Evolutionary conservation across 371 early-diverging fungal genomes (phyloP).

Genomic region (Actinomortierella ambigua): DNA sequence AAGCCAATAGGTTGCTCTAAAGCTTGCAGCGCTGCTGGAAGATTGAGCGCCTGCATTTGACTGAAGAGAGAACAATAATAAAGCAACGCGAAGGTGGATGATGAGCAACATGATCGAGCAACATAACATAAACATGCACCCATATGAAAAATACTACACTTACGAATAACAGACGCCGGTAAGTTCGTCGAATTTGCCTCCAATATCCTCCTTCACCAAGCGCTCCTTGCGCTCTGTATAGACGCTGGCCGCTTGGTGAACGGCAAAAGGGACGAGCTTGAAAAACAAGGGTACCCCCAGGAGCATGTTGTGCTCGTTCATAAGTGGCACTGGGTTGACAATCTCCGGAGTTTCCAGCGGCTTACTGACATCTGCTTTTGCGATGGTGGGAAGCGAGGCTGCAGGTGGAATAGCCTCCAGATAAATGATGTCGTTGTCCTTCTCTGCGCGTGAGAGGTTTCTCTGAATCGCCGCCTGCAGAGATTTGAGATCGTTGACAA

Average conservation of each 20-base stretch:
- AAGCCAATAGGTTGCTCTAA: conserved; percentile 65
- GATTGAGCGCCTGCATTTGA: conserved; percentile 70
- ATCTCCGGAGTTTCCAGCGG: conserved; percentile 57
- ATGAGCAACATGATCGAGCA: no score
- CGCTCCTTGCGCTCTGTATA: conserved; percentile 80
- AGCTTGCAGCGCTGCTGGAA: conserved; percentile 74
- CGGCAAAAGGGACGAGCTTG: conserved; percentile 86
- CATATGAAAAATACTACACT: conserved; percentile 5
- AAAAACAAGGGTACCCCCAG: conserved; percentile 80
- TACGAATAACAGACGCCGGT: conserved; percentile 64
- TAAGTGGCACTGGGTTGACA: conserved; percentile 50
- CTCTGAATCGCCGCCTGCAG: conserved; percentile 58
- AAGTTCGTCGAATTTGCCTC: conserved; percentile 63
- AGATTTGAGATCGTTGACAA: conserved; percentile 48
- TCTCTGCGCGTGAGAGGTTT: conserved; percentile 74
- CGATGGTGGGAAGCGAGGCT: conserved; percentile 60
- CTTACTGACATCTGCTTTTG: conserved; percentile 64
- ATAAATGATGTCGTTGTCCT: conserved; percentile 90
- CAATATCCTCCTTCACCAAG: conserved; percentile 68
- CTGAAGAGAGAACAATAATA: no score
- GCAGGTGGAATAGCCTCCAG: conserved; percentile 77
- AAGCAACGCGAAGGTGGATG: no score
- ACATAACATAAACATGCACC: background rate
- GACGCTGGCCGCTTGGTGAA: conserved; percentile 86
- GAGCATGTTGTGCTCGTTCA: conserved; percentile 51